A percentile compares a stretch with the other conserved stretches of the same genome.
These are phyloP conservation scores for Sporopachydermia lactativora DNA, from an alignment of 805 yeast species.

Conservation along the genomic window DNA sequence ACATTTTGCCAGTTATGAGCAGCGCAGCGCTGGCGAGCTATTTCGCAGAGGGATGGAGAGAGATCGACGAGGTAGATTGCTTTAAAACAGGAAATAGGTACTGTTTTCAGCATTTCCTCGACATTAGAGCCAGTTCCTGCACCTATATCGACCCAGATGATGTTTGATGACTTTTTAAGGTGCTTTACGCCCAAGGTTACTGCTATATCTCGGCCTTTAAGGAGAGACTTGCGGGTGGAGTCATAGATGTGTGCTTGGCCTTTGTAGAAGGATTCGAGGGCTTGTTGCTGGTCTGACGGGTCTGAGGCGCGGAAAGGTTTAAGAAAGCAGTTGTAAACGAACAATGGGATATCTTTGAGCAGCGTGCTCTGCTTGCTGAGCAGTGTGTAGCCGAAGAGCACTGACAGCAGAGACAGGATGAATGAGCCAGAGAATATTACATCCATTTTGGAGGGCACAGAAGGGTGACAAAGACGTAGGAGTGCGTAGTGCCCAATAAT, in stretches of 20 bases:
- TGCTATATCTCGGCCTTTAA: conserved; percentile 60
- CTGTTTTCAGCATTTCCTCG: conserved; percentile 52
- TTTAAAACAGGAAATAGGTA: conserved; percentile 37
- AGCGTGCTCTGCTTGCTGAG: neutral
- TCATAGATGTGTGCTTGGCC: conserved; percentile 72
- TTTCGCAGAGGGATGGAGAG: conserved; percentile 62
- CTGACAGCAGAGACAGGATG: neutral
- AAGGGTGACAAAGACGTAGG: no score
- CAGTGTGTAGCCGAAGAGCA: neutral
- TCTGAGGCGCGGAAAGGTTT: conserved; percentile 33
- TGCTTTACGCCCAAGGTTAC: conserved; percentile 46
- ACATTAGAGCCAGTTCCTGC: conserved; percentile 82
- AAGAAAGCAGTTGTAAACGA: conserved; percentile 39
- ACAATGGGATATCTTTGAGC: conserved; percentile 13
- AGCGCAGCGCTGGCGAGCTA: conserved; percentile 47
- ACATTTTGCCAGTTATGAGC: conserved; percentile 42
- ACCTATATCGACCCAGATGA: conserved; percentile 71
- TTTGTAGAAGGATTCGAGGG: conserved; percentile 56
- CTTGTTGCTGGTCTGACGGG: conserved; percentile 34
- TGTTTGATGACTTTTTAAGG: conserved; percentile 26
- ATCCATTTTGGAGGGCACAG: neutral
- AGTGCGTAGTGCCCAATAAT: no score
- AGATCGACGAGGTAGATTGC: conserved; percentile 63
- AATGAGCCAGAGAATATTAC: neutral
- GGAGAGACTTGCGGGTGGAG: conserved; percentile 46